Base-by-base conservation (phyloP, 495 filamentous ascomycete genomes). In the Hypoxylon rickii region DNA sequence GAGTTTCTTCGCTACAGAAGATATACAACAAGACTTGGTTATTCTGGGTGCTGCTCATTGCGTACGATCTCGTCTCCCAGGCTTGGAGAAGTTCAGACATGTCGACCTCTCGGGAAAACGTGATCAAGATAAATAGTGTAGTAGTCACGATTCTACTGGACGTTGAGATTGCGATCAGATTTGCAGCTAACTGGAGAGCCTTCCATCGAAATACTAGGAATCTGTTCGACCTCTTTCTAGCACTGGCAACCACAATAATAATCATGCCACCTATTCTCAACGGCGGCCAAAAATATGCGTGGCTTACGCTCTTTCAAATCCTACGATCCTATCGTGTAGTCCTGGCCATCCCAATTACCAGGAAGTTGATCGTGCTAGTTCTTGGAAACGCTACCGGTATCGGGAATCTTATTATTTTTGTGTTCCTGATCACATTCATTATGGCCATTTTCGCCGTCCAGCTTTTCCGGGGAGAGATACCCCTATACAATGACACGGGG, bases 281-380 rank as follows among this genome's bases (percentile, higher is more conserved):
- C 41, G 89, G 87, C 3, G 89, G 88, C 6, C 83, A 86, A 46
- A 66, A 83, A 7, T 99, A 97, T 66, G 86, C 87, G 36, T 96
- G 93, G 82, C 79, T 99, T 24, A 96, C 90, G 6, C 68, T 96
- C 42, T 97, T 99, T 65, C 94, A 97, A 72, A 91, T 99, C 51
- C 65, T 97, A 45, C 84, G 95, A 55, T 88, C 90, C 6, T 97
- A 99, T 69, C 86, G 94, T 12, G 83, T 99, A 12, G 92, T 99
- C 45, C 74, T 96, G 56, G 91, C 91, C 20, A 85, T 97, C 38
- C 84, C 90, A 31, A 81, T 97, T 50, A 97, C 91, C 0, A 81
- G 86, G 48, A 86, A 89, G 52, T 79, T 98, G 33, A 94, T 98
- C 61, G 77, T 84, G 51, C 79, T 94, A 32, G 95, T 97, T 6